A percentile compares a stretch with the other conserved stretches of the same genome.
These are phyloP conservation scores for Sclerotinia trifoliorum DNA, from an alignment of 2,329 filamentous ascomycete species.

Conservation along the genomic window DNA sequence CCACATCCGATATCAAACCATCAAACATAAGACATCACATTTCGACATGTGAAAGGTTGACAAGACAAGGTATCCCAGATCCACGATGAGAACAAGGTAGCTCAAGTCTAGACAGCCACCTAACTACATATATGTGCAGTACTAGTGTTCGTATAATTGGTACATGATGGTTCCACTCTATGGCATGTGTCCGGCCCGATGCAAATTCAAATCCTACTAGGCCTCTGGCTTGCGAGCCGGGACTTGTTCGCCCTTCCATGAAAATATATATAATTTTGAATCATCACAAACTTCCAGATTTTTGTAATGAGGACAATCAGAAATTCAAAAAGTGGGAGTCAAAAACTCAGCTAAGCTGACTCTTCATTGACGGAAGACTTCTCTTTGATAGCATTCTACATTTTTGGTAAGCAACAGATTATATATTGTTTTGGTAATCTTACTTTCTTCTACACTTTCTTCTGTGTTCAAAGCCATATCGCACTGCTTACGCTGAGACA, in stretches of 20 bases:
- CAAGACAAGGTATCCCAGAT: too few relatives aligned
- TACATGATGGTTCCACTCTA: background rate
- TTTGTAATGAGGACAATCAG: background rate
- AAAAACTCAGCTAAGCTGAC: background rate
- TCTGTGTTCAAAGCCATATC: background rate
- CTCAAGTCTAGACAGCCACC: background rate
- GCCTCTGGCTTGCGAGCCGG: background rate
- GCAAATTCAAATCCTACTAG: background rate
- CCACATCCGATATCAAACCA: background rate
- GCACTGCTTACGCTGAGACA: background rate
- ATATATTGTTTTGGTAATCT: background rate
- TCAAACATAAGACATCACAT: background rate
- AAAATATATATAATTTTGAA: background rate
- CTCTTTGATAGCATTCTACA: background rate
- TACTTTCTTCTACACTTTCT: background rate
- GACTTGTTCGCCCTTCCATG: background rate
- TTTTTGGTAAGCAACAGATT: background rate
- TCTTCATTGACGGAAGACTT: background rate
- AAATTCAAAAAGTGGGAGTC: background rate
- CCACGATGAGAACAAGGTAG: background rate
- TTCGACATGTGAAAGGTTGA: slow-evolving; percentile 2
- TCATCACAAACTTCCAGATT: background rate
- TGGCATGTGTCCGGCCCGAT: too few relatives aligned
- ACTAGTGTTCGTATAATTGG: background rate
- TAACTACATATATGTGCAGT: background rate